phyloP scores from a whole-genome alignment of 2,329 filamentous ascomycete genomes.

The Botryotinia calthae region DNA sequence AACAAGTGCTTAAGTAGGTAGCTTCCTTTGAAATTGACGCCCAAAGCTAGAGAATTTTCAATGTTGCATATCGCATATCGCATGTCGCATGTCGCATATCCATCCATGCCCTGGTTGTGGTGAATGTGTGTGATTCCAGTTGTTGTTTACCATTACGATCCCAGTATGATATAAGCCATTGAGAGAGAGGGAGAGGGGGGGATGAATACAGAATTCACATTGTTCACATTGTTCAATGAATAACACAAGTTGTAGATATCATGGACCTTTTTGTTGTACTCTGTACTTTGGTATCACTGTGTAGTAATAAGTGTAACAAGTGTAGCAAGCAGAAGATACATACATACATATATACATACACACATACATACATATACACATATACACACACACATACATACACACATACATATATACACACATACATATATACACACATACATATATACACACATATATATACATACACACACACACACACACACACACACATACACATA shows the following conservation, averaged over 20 bases:
- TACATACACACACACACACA: too few species aligned
- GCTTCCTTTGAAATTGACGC: conserved; percentile 2
- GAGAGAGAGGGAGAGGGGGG: neutral
- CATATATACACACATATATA: too few species aligned
- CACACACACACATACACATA: too few species aligned
- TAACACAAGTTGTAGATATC: neutral
- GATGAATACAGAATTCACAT: neutral
- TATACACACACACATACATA: too few species aligned
- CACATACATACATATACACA: too few species aligned
- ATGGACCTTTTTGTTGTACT: neutral
- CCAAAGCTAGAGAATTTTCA: conserved; percentile 7
- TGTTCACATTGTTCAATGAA: neutral
- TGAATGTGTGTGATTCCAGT: neutral
- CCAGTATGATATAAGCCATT: neutral
- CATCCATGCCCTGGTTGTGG: too few species aligned
- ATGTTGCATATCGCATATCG: neutral
- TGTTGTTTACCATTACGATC: neutral
- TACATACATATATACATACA: too few species aligned
- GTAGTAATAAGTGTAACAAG: too few species aligned
- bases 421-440: too few species aligned
- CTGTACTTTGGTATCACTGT: neutral
- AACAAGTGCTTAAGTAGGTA: neutral
- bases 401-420: too few species aligned
- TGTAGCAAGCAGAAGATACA: neutral
- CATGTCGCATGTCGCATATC: neutral